These are phyloP conservation scores for Aspergillus chevalieri DNA, from an alignment of 2,329 filamentous ascomycete genomes.

Conservation along the genomic window DNA sequence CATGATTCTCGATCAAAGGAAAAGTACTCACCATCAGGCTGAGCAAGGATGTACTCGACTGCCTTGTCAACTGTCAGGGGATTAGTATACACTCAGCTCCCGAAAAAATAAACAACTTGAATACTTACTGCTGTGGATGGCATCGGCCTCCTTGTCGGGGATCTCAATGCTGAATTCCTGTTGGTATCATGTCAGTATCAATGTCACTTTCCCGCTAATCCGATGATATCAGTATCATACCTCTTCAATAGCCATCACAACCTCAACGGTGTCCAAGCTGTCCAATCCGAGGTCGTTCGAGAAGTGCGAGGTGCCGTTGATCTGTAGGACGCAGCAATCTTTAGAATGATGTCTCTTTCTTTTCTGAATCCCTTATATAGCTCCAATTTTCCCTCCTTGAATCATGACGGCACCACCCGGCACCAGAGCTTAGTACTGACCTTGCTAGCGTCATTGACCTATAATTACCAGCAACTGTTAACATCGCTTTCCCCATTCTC, in stretches of 20 bases:
- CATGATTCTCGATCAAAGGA: background rate
- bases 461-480: constrained; percentile 4
- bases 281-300: constrained; percentile 95
- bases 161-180: constrained; percentile 90
- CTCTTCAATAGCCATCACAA: constrained; percentile 99
- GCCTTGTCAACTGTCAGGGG: constrained; percentile 72
- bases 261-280: constrained; percentile 96
- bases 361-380: background rate
- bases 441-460: constrained; percentile 38
- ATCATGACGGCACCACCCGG: background rate
- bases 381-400: background rate
- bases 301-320: constrained; percentile 81
- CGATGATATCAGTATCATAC: constrained; percentile 39
- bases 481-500: background rate
- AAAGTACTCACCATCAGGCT: constrained; percentile 75
- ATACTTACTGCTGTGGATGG: constrained; percentile 81
- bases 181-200: constrained; percentile 11
- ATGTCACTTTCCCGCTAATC: constrained; percentile 10
- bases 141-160: constrained; percentile 92
- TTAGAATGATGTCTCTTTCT: constrained; percentile 15
- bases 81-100: constrained; percentile 2
- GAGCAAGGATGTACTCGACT: constrained; percentile 85
- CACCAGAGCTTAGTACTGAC: constrained; percentile 17
- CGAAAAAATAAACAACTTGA: too few species aligned
- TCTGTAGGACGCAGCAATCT: constrained; percentile 48